These are phyloP conservation scores for Durotheca rogersii DNA, from an alignment of 495 filamentous ascomycete species.

Conservation along the genomic window DNA sequence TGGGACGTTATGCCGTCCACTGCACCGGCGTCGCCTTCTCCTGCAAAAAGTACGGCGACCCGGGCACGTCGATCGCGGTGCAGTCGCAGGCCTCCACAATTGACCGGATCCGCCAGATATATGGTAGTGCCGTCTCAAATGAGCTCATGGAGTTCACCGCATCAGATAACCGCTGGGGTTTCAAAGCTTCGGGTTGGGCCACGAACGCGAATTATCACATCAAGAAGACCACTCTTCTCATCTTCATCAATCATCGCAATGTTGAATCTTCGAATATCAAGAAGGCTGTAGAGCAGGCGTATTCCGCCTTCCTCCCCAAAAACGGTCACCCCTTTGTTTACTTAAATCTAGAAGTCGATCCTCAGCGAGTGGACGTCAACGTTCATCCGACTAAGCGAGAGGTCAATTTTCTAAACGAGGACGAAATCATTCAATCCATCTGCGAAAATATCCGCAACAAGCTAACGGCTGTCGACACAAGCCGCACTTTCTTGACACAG, in stretches of 20 bases:
- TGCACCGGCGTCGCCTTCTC: constrained; percentile 88
- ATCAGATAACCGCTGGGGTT: constrained; percentile 75
- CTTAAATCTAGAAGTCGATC: constrained; percentile 90
- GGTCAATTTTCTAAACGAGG: constrained; percentile 97
- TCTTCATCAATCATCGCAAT: constrained; percentile 98
- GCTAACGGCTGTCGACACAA: constrained; percentile 87
- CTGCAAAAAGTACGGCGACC: constrained; percentile 94
- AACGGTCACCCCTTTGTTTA: constrained; percentile 94
- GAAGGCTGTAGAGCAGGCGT: constrained; percentile 88
- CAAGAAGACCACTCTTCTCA: constrained; percentile 82
- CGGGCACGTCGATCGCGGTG: constrained; percentile 76
- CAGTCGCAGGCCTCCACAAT: constrained; percentile 65
- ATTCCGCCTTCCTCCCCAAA: constrained; percentile 87
- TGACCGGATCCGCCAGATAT: constrained; percentile 87
- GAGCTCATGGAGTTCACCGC: constrained; percentile 79
- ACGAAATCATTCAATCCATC: constrained; percentile 89
- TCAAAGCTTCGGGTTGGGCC: constrained; percentile 75
- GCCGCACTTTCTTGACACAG: constrained; percentile 91
- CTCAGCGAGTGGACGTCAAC: constrained; percentile 92
- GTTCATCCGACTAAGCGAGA: constrained; percentile 97
- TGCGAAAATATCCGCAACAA: constrained; percentile 78
- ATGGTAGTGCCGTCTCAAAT: constrained; percentile 83
- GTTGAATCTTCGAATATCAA: constrained; percentile 90
- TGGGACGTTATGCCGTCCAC: constrained; percentile 94
- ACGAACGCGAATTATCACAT: constrained; percentile 96